phyloP scores from a whole-genome alignment of 2,329 filamentous ascomycete genomes.

The Tolypocladium cylindrosporum region DNA sequence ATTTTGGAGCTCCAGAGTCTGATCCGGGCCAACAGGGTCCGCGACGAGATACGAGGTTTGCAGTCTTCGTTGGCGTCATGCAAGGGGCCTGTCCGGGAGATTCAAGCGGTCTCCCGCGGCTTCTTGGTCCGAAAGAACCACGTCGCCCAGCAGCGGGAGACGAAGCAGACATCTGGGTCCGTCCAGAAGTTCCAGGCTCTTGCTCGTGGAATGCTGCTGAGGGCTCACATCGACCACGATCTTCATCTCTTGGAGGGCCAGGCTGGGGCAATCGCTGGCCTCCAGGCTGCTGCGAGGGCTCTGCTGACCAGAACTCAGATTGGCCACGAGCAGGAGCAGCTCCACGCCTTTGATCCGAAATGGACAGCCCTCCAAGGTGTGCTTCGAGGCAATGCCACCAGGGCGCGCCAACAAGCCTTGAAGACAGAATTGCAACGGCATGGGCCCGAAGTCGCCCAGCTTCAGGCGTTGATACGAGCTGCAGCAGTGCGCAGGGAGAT shows the following conservation, averaged over 20 bases:
- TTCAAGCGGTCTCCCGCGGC: constrained; percentile 58
- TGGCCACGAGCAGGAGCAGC: constrained; percentile 36
- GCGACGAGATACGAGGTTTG: constrained; percentile 45
- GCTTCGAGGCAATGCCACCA: constrained; percentile 36
- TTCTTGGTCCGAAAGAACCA: constrained; percentile 53
- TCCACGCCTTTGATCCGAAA: constrained; percentile 36
- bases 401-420: constrained; percentile 32
- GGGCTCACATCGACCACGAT: constrained; percentile 45
- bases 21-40: constrained; percentile 57
- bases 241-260: constrained; percentile 41
- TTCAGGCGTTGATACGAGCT: constrained; percentile 45
- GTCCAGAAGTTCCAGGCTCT: constrained; percentile 55
- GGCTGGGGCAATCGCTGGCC: constrained; percentile 36
- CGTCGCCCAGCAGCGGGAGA: constrained; percentile 44
- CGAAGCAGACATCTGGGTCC: constrained; percentile 37
- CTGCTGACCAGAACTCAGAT: constrained; percentile 47
- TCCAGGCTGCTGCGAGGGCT: constrained; percentile 61
- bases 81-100: constrained; percentile 52
- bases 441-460: constrained; percentile 27
- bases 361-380: constrained; percentile 36
- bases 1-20: constrained; percentile 76
- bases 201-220: constrained; percentile 55
- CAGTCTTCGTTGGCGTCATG: constrained; percentile 51
- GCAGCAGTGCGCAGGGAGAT: constrained; percentile 43
- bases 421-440: constrained; percentile 39